Conservation (phyloP, 2,329 filamentous ascomycete species). For the Sordariomycetes sp. region DNA sequence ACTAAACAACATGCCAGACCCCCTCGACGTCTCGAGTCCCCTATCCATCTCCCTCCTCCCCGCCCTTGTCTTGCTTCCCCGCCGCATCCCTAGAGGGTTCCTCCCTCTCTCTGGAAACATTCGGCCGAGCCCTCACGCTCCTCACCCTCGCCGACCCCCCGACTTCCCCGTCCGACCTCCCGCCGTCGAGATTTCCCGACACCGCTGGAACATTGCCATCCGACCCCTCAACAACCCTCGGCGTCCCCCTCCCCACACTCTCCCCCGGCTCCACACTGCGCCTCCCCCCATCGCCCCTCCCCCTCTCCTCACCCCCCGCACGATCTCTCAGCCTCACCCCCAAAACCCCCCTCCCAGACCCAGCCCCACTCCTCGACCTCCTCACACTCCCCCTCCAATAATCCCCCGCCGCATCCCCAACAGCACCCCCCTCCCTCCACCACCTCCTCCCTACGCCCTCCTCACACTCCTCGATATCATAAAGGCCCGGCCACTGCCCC, state of each 20-base stretch:
- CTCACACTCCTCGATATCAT: not conserved
- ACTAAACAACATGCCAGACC: not conserved
- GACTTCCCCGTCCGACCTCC: not conserved
- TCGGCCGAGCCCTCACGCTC: not conserved
- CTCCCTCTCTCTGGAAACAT: not conserved
- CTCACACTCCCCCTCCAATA: not conserved
- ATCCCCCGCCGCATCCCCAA: not conserved
- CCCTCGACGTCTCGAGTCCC: not conserved
- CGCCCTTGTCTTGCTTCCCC: not conserved
- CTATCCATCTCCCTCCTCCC: not conserved
- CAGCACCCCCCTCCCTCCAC: not conserved
- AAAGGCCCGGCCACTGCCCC: not conserved
- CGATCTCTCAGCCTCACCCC: not conserved
- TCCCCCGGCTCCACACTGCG: not conserved
- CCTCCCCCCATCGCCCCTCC: not conserved
- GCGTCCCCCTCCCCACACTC: not conserved
- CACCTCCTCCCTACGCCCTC: not conserved
- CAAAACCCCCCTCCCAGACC: not conserved
- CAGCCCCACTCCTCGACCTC: not conserved
- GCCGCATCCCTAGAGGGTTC: not conserved
- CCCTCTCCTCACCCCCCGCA: not conserved
- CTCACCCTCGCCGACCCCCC: not conserved
- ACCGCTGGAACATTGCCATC: not conserved
- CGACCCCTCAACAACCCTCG: not conserved
- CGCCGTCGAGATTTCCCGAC: not conserved